Percentiles rank a stretch among this genome's conserved stretches.
Conservation (phyloP, 1,139 yeast genomes). For the Candida dubliniensis region DNA sequence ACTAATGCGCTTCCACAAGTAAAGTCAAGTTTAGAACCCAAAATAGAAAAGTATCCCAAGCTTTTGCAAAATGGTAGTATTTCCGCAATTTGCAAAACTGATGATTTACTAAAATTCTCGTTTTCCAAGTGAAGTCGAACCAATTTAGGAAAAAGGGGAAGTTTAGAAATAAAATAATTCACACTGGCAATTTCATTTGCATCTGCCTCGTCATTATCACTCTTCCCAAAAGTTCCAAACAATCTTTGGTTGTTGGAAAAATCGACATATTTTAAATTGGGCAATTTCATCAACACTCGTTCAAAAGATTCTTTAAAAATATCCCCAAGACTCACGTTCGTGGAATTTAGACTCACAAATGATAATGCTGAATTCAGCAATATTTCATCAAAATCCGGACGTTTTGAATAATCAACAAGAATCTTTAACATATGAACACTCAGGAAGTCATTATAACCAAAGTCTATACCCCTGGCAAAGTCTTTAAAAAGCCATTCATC, state of each 20-base stretch:
- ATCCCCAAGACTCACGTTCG: slow-evolving; percentile 47
- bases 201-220: slow-evolving; percentile 2
- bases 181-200: slow-evolving; percentile 23
- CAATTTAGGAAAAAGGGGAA: slow-evolving; percentile 60
- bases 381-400: slow-evolving; percentile 20
- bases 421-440: slow-evolving; percentile 29
- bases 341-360: slow-evolving; percentile 71
- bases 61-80: slow-evolving; percentile 60
- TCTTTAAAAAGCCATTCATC: slow-evolving; percentile 39
- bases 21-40: slow-evolving; percentile 57
- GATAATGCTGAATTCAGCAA: slow-evolving; percentile 38
- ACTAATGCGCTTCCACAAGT: slow-evolving; percentile 40
- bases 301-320: slow-evolving; percentile 35
- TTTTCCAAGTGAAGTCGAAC: slow-evolving; percentile 62
- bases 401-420: slow-evolving; percentile 23
- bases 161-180: slow-evolving; percentile 47
- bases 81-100: slow-evolving; percentile 58
- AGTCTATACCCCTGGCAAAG: slow-evolving; percentile 56
- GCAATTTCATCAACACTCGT: slow-evolving; percentile 37
- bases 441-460: slow-evolving; percentile 69
- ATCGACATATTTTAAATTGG: slow-evolving; percentile 62
- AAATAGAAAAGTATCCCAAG: slow-evolving; percentile 57
- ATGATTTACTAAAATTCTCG: slow-evolving; percentile 48
- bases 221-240: slow-evolving; percentile 34
- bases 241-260: slow-evolving; percentile 63